Conservation (phyloP, 2,329 filamentous ascomycete species). For the Botrytis fabae region DNA sequence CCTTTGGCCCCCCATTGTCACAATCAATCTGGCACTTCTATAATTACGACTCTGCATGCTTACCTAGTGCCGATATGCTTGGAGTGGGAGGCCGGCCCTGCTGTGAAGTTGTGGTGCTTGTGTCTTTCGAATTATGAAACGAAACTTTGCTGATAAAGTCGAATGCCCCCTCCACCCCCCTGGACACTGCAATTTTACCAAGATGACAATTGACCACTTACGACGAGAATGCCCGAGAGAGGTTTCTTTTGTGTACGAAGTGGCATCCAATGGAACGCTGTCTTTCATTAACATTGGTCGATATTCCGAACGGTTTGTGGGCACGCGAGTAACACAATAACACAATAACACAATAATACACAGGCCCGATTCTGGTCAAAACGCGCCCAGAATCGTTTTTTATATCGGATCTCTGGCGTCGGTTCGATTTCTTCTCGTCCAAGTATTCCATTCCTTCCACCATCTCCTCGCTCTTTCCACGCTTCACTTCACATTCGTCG, state of each 20-base stretch:
- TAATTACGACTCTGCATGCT: background rate
- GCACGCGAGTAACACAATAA: background rate
- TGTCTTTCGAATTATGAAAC: background rate
- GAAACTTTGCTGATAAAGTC: background rate
- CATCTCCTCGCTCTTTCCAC: slow-evolving; percentile 1
- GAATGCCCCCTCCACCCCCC: background rate
- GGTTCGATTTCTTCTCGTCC: slow-evolving; percentile 4
- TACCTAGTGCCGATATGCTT: too few species aligned
- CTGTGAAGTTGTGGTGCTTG: too few species aligned
- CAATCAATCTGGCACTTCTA: background rate
- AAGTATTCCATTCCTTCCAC: background rate
- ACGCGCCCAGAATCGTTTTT: background rate
- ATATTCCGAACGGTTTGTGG: background rate
- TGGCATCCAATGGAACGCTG: background rate
- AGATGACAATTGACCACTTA: background rate
- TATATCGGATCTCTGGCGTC: background rate
- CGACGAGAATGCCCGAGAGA: background rate
- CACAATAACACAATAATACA: too few species aligned
- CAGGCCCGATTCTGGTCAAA: background rate
- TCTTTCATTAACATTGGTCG: background rate
- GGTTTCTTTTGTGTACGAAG: background rate
- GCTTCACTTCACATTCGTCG: background rate
- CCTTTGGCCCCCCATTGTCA: background rate
- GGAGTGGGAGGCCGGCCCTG: too few species aligned
- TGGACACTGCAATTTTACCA: background rate